These are phyloP conservation scores for Forsythia suspensa DNA, from an alignment of 257 asterid genomes.

Conservation along the genomic window DNA sequence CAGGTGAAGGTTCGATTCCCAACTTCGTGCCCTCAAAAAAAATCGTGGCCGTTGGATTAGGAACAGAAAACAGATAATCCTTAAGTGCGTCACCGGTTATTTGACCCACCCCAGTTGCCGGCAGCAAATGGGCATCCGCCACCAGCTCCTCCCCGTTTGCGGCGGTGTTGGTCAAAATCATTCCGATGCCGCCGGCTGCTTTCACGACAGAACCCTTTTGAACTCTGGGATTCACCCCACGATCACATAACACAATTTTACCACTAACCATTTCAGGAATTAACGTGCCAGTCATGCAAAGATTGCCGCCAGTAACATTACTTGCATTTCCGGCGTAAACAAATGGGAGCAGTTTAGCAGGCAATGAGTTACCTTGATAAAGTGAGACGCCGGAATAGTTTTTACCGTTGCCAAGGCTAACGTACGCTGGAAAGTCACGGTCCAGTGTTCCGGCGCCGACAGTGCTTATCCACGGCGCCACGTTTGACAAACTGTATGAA, in stretches of 20 bases:
- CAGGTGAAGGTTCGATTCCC: conserved; percentile 68
- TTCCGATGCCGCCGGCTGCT: conserved; percentile 65
- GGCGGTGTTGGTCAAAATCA: conserved; percentile 64
- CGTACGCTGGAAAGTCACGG: conserved; percentile 81
- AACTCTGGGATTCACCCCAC: conserved; percentile 62
- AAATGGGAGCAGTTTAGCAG: conserved; percentile 54
- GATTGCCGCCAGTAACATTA: conserved; percentile 58
- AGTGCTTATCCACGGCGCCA: conserved; percentile 88
- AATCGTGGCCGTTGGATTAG: conserved; percentile 54
- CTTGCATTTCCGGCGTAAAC: conserved; percentile 79
- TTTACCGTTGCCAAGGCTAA: conserved; percentile 72
- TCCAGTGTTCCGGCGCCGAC: conserved; percentile 91
- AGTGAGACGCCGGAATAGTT: conserved; percentile 72
- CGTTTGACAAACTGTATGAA: conserved; percentile 53
- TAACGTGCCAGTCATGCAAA: conserved; percentile 65
- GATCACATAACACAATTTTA: conserved; percentile 68
- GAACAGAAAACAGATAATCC: conserved; percentile 37
- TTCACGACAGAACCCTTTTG: conserved; percentile 68
- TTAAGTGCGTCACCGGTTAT: conserved; percentile 45
- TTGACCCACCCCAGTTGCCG: conserved; percentile 62
- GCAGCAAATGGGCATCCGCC: conserved; percentile 75
- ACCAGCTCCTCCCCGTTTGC: conserved; percentile 74
- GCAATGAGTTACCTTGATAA: conserved; percentile 38
- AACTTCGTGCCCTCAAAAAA: conserved; percentile 59
- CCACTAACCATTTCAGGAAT: conserved; percentile 63